Percentiles rank a stretch among this genome's conserved stretches.
Evolutionary conservation across 2,329 filamentous ascomycete genomes (phyloP).

Genomic region (Epichloe elymi): DNA sequence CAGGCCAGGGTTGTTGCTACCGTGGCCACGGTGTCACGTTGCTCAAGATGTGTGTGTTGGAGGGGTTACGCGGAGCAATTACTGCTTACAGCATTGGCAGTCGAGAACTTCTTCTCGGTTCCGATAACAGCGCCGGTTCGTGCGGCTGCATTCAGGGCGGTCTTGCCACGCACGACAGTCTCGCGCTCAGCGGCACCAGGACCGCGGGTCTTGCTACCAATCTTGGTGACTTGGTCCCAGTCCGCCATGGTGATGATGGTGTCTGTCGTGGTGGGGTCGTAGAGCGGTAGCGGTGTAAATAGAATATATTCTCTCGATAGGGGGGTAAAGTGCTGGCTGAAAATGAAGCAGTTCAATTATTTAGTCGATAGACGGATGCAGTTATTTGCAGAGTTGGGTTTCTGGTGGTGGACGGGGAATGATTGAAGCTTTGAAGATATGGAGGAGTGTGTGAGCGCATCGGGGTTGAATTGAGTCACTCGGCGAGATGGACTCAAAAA

Average conservation of each 20-base stretch:
- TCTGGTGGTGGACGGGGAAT: constrained; percentile 2
- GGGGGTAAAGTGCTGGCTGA: not conserved
- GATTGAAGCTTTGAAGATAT: constrained; percentile 12
- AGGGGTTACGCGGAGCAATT: not conserved
- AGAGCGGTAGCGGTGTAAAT: not conserved
- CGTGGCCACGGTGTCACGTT: not conserved
- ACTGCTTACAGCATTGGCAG: constrained; percentile 49
- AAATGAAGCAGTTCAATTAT: not conserved
- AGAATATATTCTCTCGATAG: not conserved
- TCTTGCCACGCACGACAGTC: constrained; percentile 76
- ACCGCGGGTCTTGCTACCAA: constrained; percentile 71
- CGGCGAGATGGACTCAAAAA: constrained; percentile 18
- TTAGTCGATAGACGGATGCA: not conserved
- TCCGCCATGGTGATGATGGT: constrained; percentile 49
- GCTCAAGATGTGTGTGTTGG: not conserved
- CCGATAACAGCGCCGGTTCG: constrained; percentile 61
- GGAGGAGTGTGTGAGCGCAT: constrained; percentile 19
- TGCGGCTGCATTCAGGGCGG: constrained; percentile 77
- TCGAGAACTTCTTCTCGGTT: constrained; percentile 83
- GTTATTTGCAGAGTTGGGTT: not conserved
- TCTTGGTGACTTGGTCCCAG: constrained; percentile 85
- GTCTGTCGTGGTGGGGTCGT: constrained; percentile 9
- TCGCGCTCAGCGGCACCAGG: constrained; percentile 58
- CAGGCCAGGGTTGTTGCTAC: not conserved
- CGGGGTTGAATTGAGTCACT: constrained; percentile 22